Evolutionary conservation across 164 flowering plant species (phyloP).

Genomic region (Taxillus chinensis): DNA sequence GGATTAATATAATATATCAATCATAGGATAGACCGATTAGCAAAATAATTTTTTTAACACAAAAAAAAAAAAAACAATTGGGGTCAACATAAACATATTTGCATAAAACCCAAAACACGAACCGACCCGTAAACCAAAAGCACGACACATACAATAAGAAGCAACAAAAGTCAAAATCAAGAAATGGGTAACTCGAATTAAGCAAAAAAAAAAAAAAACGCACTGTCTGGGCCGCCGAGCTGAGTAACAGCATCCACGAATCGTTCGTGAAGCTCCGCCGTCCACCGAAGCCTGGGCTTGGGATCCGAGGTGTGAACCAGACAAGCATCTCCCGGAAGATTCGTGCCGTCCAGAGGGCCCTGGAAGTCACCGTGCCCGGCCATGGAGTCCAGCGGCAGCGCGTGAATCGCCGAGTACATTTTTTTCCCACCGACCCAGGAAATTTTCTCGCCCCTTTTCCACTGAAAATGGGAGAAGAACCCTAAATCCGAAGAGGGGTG

Average conservation of each 20-base stretch:
- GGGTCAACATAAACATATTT: no score
- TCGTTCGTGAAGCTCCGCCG: slow-evolving; percentile 44
- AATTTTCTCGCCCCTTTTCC: background rate
- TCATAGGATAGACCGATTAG: no score
- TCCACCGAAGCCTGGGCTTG: slow-evolving; percentile 53
- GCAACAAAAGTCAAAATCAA: background rate
- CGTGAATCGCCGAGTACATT: slow-evolving; percentile 42
- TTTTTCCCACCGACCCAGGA: background rate
- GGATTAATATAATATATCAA: no score
- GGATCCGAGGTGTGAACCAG: slow-evolving; percentile 56
- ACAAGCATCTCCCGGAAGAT: slow-evolving; percentile 50
- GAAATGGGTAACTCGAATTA: background rate
- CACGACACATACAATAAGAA: background rate
- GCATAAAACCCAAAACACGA: no score
- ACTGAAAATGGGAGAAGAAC: background rate
- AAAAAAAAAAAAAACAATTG: no score
- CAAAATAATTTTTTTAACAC: no score
- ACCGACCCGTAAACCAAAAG: no score
- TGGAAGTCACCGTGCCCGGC: slow-evolving; percentile 21
- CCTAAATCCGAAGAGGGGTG: background rate
- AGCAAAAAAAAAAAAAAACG: slow-evolving; percentile 7
- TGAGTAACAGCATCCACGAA: slow-evolving; percentile 51
- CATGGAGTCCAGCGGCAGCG: slow-evolving; percentile 28
- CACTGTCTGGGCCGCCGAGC: slow-evolving; percentile 56
- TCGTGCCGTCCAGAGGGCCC: slow-evolving; percentile 31